phyloP scores from a whole-genome alignment of 805 yeast genomes.

The Myxozyma sirexii region DNA sequence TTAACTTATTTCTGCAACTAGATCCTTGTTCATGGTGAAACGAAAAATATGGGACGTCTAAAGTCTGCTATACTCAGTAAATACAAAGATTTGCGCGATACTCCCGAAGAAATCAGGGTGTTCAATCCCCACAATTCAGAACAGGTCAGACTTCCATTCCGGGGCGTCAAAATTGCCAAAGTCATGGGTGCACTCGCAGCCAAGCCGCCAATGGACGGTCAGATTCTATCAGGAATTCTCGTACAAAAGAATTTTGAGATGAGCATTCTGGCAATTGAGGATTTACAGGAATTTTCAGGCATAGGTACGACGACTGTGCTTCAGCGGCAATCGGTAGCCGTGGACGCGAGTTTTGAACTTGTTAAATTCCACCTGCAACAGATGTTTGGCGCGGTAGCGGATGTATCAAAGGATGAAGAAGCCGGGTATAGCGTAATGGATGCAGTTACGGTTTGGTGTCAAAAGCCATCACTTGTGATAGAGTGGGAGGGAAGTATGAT shows the following conservation, averaged over 20 bases:
- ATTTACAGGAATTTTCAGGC: slow-evolving; percentile 85
- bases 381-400: slow-evolving; percentile 87
- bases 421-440: slow-evolving; percentile 47
- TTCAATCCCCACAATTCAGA: slow-evolving; percentile 93
- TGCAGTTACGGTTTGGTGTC: slow-evolving; percentile 55
- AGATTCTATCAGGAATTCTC: slow-evolving; percentile 73
- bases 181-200: slow-evolving; percentile 64
- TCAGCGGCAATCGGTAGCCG: slow-evolving; percentile 76
- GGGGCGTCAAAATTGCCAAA: slow-evolving; percentile 82
- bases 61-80: slow-evolving; percentile 90
- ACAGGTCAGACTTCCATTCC: slow-evolving; percentile 71
- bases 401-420: slow-evolving; percentile 54
- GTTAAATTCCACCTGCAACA: slow-evolving; percentile 88
- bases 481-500: slow-evolving; percentile 91
- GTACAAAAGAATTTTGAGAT: slow-evolving; percentile 91
- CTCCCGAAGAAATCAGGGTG: slow-evolving; percentile 86
- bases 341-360: slow-evolving; percentile 78
- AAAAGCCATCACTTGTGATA: slow-evolving; percentile 53
- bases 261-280: slow-evolving; percentile 78
- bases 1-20: neutral
- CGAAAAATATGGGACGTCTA: slow-evolving; percentile 97
- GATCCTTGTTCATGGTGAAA: slow-evolving; percentile 92
- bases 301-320: slow-evolving; percentile 80
- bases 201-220: slow-evolving; percentile 50
- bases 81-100: slow-evolving; percentile 76